phyloP scores from a whole-genome alignment of 345 rosid species.

The Theobroma cacao region DNA sequence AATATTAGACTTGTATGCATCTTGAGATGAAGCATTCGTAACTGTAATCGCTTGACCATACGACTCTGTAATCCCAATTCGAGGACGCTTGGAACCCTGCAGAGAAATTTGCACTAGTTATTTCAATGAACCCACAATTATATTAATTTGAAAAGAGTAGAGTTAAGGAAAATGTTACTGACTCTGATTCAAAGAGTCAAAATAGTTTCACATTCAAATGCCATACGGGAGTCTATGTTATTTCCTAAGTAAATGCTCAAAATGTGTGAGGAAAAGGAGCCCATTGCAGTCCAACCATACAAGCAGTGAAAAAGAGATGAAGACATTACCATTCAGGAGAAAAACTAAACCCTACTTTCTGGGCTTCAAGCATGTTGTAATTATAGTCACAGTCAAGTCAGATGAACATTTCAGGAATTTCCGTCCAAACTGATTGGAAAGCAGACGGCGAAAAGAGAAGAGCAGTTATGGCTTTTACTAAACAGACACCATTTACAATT shows the following conservation, averaged over 20 bases:
- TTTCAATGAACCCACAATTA: not conserved
- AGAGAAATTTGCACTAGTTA: conserved; percentile 16
- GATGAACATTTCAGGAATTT: not conserved
- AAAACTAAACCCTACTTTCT: not conserved
- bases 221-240: not conserved
- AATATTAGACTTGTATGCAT: conserved; percentile 48
- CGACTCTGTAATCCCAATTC: conserved; percentile 59
- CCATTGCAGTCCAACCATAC: not conserved
- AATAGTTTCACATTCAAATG: not conserved
- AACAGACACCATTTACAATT: not conserved
- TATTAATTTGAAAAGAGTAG: not conserved
- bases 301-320: not conserved
- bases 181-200: not conserved
- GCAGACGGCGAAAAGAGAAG: not conserved
- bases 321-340: not conserved
- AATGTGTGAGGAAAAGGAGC: not conserved
- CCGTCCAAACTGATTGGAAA: not conserved
- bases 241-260: not conserved
- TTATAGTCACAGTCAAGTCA: not conserved
- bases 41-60: conserved; percentile 62
- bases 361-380: not conserved
- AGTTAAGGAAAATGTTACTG: not conserved
- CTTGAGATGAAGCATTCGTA: conserved; percentile 44
- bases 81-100: conserved; percentile 90
- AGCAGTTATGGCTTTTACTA: not conserved